Evolutionary conservation across 176 grass and related monocot species (phyloP), one percentile per base, ranked within the genome.

Genomic region (Oryza glumipatula): DNA sequence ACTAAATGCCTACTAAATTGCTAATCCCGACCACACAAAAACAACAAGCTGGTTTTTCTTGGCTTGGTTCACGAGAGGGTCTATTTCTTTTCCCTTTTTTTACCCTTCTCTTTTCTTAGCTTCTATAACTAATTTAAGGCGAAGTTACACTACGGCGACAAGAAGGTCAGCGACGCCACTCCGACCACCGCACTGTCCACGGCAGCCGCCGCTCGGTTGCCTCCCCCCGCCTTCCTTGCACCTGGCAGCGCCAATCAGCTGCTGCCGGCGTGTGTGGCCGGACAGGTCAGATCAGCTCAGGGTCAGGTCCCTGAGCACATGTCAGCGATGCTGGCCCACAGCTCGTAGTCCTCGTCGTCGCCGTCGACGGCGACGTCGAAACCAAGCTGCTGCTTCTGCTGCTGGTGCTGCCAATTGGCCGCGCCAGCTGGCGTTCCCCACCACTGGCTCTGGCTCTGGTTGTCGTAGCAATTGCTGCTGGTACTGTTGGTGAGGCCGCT

Each of bases 301-400:
- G 60, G 12, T 82, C 84, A 80, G 84, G 76, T 84, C 44, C 43
- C 80, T 6, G 87, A 87, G 70, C 83, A 88, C 78, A 92, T 91
- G 67, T 92, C 89, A 87, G 79, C 87, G 17, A 98, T 71, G 83
- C 82, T 90, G 83, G 91, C 87, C 89, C 94, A 90, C 61, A 99
- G 66, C 16, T 89, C 84, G 58, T 92, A 91, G 7, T 44, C 94
- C 0, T 44, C 9, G 0, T 86, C 63, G 14, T 9, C 71, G 41
- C 38, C 75, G 6, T 10, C 72, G 56, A 79, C 15, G 24, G 88
- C 68, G 41, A 79, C 15, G 24, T 90, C 68, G 41, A 90, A 84
- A 70, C 81, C 80, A 61, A 80, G 80, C 66, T 76, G 72, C 75
- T 72, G 77, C 84, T 23, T 63, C 28, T 19, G 56, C 77, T 68